These are phyloP conservation scores for Candida sanyaensis DNA, from an alignment of 1,139 yeast species.

Conservation along the genomic window DNA sequence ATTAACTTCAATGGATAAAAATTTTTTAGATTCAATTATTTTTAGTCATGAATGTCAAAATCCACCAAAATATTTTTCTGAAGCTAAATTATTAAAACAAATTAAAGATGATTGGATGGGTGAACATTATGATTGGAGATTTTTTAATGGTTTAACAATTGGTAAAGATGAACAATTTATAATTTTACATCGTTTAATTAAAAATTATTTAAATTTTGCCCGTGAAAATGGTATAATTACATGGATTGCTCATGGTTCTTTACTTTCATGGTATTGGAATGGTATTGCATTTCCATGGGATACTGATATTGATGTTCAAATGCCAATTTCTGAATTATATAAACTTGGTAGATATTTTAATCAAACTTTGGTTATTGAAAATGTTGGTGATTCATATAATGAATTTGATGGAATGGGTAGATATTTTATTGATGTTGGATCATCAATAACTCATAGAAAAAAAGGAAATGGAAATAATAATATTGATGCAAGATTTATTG, in stretches of 20 bases:
- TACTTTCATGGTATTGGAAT: constrained; percentile 53
- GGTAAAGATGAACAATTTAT: constrained; percentile 26
- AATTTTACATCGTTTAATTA: constrained; percentile 29
- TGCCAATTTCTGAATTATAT: constrained; percentile 51
- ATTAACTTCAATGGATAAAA: constrained; percentile 14
- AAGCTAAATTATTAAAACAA: constrained; percentile 41
- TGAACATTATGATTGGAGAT: constrained; percentile 49
- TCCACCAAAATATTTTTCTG: constrained; percentile 53
- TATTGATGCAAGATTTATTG: constrained; percentile 83
- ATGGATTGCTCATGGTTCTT: constrained; percentile 46
- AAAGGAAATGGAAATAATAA: constrained; percentile 53
- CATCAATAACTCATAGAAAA: constrained; percentile 31
- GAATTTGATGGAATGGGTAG: constrained; percentile 27
- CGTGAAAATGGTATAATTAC: constrained; percentile 32
- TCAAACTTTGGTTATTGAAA: constrained; percentile 42
- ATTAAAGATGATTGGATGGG: constrained; percentile 33
- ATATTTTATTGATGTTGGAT: constrained; percentile 2
- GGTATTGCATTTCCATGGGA: constrained; percentile 59
- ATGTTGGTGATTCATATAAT: constrained; percentile 25
- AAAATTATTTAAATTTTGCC: constrained; percentile 36
- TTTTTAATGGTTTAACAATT: constrained; percentile 39
- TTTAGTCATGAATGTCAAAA: constrained; percentile 11
- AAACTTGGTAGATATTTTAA: constrained; percentile 40
- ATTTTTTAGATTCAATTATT: constrained; percentile 24
- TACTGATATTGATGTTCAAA: constrained; percentile 55